These are phyloP conservation scores for Clathrospora elynae DNA, from an alignment of 2,329 filamentous ascomycete genomes.

Conservation along the genomic window DNA sequence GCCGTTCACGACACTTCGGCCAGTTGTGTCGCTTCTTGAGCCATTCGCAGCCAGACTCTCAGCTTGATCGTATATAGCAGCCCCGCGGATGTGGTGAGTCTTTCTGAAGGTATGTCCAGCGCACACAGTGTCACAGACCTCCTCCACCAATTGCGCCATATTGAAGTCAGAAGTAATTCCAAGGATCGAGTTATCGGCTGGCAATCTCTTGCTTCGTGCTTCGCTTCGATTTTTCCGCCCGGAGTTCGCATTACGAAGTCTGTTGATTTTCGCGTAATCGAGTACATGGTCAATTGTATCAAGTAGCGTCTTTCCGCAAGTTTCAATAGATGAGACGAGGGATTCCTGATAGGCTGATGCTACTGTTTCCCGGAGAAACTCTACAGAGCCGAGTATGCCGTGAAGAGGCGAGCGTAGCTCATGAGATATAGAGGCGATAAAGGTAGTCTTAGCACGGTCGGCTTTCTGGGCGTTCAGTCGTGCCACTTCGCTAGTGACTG, in stretches of 20 bases:
- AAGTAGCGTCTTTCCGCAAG: conserved; percentile 47
- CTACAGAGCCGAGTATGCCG: conserved; percentile 59
- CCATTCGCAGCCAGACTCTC: conserved; percentile 16
- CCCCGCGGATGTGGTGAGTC: conserved; percentile 27
- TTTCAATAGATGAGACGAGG: conserved; percentile 42
- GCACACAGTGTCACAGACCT: conserved; percentile 61
- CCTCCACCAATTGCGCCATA: conserved; percentile 50
- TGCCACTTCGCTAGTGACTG: conserved; percentile 41
- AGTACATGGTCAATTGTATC: conserved; percentile 50
- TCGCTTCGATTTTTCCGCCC: conserved; percentile 24
- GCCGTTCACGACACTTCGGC: conserved; percentile 13
- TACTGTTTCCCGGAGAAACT: conserved; percentile 40
- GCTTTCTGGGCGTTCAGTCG: conserved; percentile 39
- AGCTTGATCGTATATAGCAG: conserved; percentile 34
- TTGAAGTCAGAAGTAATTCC: conserved; percentile 41
- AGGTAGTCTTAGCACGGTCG: conserved; percentile 48
- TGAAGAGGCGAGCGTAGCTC: conserved; percentile 64
- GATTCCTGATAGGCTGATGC: conserved; percentile 49
- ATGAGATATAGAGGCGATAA: conserved; percentile 51
- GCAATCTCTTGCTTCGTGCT: conserved; percentile 30
- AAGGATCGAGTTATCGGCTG: conserved; percentile 37
- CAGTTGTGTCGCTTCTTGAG: conserved; percentile 17
- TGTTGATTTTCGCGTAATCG: conserved; percentile 48
- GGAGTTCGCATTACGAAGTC: conserved; percentile 31
- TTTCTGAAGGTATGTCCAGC: conserved; percentile 54